These are phyloP conservation scores for Pachysandra terminalis DNA, from an alignment of 164 flowering plant genomes.

Conservation along the genomic window DNA sequence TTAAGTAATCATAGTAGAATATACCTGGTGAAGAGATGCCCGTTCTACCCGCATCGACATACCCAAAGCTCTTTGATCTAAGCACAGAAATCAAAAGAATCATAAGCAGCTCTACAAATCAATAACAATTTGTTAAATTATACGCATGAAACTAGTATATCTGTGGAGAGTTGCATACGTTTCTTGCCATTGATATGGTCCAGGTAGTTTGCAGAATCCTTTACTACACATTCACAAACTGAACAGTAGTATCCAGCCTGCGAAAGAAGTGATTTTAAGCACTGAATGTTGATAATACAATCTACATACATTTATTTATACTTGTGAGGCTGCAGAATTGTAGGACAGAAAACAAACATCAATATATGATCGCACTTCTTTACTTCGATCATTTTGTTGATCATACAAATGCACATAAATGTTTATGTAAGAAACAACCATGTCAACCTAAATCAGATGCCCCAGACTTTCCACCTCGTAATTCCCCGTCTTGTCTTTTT, in stretches of 20 bases:
- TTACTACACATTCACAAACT: conserved; percentile 95
- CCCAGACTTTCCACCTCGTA: no score
- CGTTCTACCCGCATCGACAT: conserved; percentile 98
- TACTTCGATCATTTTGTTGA: no score
- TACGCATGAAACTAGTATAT: not conserved
- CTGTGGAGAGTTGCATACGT: conserved; percentile 43
- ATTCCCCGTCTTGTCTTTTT: no score
- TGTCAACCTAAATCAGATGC: no score
- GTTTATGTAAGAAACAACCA: no score
- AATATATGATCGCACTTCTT: no score
- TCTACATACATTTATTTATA: no score
- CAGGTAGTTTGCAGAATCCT: conserved; percentile 97
- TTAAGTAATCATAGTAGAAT: not conserved
- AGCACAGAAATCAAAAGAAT: not conserved
- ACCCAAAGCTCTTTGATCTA: conserved; percentile 97
- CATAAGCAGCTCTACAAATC: not conserved
- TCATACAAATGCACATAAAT: no score
- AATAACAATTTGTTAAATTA: not conserved
- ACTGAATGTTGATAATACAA: no score
- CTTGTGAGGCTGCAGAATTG: no score
- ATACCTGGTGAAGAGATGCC: conserved; percentile 85
- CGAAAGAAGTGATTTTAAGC: conserved; percentile 14
- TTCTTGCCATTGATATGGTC: conserved; percentile 99
- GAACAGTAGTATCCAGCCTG: conserved; percentile 96
- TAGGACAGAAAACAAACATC: no score